Percentiles rank a stretch among this genome's conserved stretches.
These are phyloP conservation scores for Akanthomyces dipterigenus DNA, from an alignment of 2,329 filamentous ascomycete genomes.

Conservation along the genomic window DNA sequence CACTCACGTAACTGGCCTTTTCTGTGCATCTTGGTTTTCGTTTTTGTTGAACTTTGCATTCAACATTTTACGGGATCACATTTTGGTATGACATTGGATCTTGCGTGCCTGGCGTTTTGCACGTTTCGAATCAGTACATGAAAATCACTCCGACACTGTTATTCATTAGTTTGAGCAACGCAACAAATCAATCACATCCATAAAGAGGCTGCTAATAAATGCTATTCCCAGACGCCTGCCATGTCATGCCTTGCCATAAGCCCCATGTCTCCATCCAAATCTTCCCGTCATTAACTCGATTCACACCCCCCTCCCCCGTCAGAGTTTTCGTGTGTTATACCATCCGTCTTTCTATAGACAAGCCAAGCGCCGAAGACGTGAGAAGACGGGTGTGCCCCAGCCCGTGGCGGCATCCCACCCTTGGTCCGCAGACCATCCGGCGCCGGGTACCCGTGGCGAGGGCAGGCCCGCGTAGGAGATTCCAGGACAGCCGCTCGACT, in stretches of 20 bases:
- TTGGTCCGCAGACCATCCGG: slow-evolving; percentile 22
- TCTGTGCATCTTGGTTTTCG: background rate
- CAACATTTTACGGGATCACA: background rate
- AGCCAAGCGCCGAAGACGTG: slow-evolving; percentile 20
- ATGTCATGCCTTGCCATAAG: background rate
- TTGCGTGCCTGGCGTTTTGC: too few relatives aligned
- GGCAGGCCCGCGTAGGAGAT: slow-evolving; percentile 19
- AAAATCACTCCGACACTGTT: too few relatives aligned
- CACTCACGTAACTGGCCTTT: background rate
- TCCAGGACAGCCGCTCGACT: slow-evolving; percentile 26
- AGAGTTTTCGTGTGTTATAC: background rate
- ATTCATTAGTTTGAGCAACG: too few relatives aligned
- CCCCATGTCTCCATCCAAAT: too few relatives aligned
- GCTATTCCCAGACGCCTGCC: background rate
- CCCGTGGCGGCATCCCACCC: slow-evolving; percentile 36
- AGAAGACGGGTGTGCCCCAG: slow-evolving; percentile 39
- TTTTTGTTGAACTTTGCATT: background rate
- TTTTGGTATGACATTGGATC: too few relatives aligned
- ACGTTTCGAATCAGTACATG: too few relatives aligned
- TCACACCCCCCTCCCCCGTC: background rate
- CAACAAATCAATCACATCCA: background rate
- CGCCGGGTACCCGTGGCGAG: slow-evolving; percentile 21
- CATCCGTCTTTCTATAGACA: background rate
- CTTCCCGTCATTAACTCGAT: background rate
- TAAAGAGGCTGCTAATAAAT: background rate